phyloP scores from a whole-genome alignment of 192 early-diverging fungal genomes.

The Coemansia sp. region DNA sequence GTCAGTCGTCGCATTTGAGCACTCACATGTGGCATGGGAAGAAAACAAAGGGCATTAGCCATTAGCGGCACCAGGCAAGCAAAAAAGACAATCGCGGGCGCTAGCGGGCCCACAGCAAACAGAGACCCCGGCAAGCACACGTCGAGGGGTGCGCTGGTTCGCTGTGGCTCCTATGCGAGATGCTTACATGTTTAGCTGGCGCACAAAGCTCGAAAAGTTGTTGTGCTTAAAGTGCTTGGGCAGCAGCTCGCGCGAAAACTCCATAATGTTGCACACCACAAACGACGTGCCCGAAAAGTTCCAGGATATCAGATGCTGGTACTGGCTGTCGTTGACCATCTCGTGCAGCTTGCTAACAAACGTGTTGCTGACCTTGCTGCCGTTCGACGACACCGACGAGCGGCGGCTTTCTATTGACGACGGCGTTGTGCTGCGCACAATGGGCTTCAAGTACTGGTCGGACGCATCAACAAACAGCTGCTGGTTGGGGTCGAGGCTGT shows the following conservation, averaged over 20 bases:
- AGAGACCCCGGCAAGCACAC: too few species aligned
- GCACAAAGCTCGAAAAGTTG: constrained; percentile 87
- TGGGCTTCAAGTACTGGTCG: constrained; percentile 52
- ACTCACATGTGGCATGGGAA: not conserved
- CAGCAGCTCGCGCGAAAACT: constrained; percentile 84
- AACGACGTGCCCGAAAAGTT: constrained; percentile 85
- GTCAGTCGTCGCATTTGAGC: too few species aligned
- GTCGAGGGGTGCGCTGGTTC: not conserved
- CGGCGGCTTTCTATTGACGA: constrained; percentile 49
- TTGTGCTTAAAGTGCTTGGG: constrained; percentile 94
- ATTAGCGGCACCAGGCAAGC: not conserved
- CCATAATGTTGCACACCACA: constrained; percentile 86
- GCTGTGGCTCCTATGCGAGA: too few species aligned
- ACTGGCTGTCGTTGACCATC: constrained; percentile 83
- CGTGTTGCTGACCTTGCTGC: constrained; percentile 50
- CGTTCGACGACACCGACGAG: constrained; percentile 45
- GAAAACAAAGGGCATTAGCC: not conserved
- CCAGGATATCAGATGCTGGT: constrained; percentile 88
- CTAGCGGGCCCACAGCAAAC: not conserved
- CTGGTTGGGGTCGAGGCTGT: constrained; percentile 27
- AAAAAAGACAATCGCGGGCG: not conserved
- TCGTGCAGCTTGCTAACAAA: constrained; percentile 65
- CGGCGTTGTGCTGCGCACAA: constrained; percentile 48
- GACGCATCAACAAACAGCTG: constrained; percentile 44
- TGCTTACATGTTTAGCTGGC: constrained; percentile 82